Percentiles rank a stretch among this genome's conserved stretches.
Conservation (phyloP, 2,329 filamentous ascomycete species). For the Podosphaera xanthii region DNA sequence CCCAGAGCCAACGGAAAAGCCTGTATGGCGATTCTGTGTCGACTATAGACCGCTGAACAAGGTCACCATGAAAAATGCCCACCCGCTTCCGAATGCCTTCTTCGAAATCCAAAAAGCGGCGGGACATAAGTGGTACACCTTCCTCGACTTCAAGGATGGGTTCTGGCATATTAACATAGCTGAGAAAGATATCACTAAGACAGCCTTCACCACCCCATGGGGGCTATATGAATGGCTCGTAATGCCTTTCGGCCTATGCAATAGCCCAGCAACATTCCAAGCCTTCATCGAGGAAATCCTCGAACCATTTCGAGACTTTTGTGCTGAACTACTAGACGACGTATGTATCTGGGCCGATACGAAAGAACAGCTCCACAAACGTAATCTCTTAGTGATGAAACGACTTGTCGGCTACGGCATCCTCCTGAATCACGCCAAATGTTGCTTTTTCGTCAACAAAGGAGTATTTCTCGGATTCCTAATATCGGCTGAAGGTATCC, state of each 20-base stretch:
- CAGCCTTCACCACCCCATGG: background rate
- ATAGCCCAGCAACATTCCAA: too few species aligned
- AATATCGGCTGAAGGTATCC: too few species aligned
- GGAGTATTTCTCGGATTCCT: too few species aligned
- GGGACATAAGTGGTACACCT: background rate
- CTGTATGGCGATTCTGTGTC: background rate
- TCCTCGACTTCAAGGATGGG: background rate
- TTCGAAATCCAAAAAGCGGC: background rate
- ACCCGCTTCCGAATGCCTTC: background rate
- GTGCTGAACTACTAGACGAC: too few species aligned
- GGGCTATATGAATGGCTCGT: background rate
- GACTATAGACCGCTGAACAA: background rate
- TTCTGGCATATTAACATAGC: background rate
- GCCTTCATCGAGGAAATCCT: too few species aligned
- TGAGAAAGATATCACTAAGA: background rate
- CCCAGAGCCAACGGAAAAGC: background rate
- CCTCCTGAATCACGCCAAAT: too few species aligned
- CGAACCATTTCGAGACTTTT: too few species aligned
- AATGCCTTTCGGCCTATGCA: background rate
- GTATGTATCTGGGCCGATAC: too few species aligned
- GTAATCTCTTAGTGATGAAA: too few species aligned
- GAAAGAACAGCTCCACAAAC: too few species aligned
- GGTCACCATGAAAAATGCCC: background rate
- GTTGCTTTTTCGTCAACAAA: too few species aligned
- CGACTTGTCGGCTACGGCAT: too few species aligned